Base-by-base conservation (phyloP, 331 rosid species). In the Saraca asoca region DNA sequence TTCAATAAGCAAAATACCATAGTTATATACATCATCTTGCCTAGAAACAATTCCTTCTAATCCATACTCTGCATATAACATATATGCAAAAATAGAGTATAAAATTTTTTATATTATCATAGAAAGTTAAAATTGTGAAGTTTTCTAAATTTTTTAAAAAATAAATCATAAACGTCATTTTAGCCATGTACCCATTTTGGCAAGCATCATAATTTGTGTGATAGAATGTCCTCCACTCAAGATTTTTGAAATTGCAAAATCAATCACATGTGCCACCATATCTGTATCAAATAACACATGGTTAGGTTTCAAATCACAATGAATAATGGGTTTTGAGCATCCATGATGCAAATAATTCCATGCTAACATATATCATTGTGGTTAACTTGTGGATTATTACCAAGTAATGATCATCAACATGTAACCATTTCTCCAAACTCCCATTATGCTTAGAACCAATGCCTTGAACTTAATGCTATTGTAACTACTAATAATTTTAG, bases 11-110 rank as follows among this genome's bases (percentile, higher is more conserved):
- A 69, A 24, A 11, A 69, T 58, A 9, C 67, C 74, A 35, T 14
- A 69, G 12, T 49, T 69, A 48, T 69, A 69, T 1, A 69, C 74
- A 45, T 69, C 74, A 5, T 58, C 58, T 6, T 11, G 8, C n/a
- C 9, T 11, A 0, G 0, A 69, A 65, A 45, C 58, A 7, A 12
- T 48, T 46, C 45, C 14, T 9, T 38, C 7, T 6, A n/a, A 37
- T 6, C 31, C 3, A 3, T 31, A 70, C 19, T 46, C 48, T 58
- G 11, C 15, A 24, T 31, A 5, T 38, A 9, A 38, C 9, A 9
- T 6, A 38, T 6, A 38, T 38, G 7, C 7, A 38, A 5, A 5
- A 38, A 9, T 38, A 38, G 1, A 7, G 8, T 24, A 4, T 6
- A 38, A 5, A 5, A 5, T 9, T 0, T 6, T 9, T 38, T 2